Evolutionary conservation across 768 basidiomycete genomes (phyloP), one percentile per base, ranked within the genome.

Genomic region (Podaxis sp.): DNA sequence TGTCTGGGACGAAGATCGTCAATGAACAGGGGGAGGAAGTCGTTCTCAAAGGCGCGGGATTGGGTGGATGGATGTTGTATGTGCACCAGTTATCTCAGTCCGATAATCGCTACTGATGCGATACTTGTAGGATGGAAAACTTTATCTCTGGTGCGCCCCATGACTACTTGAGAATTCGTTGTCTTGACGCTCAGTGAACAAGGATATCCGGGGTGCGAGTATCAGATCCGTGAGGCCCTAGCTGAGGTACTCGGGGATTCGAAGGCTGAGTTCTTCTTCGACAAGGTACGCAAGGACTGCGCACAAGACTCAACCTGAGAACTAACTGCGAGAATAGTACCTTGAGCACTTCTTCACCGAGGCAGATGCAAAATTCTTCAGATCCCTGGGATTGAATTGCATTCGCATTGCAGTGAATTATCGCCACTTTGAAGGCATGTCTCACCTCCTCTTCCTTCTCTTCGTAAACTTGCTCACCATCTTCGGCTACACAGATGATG

Each of bases 61-160:
- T 92, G 22, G 90, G 90, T 65, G 90, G 90, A 70, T 92, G 90
- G 90, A 89, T 93, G 87, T 91, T 87, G 90, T 92, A 69, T 73
- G 90, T 82, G 89, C 81, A 67, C 63, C 64, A 65, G 70, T 55
- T 12, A 57, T 28, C 38, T 48, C 12, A 12, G 3, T 13, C 19
- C 65, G 49, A 59, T 49, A 36, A 49, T 63, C 17, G 62, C 62
- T 54, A 15, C n/a, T 61, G 5, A 55, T 64, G 30, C 48, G 64
- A 24, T 40, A 4, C 40, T 42, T 28, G 8, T 61, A 89, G 87
- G 72, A 87, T 88, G 88, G 88, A 90, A 75, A 90, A 90, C 74
- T 90, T 90, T 69, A 89, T 90, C 62, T 83, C 85, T 59, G 86
- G 84, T 85, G 53, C n/a, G 65, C 19, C 42, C 28, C 46, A 6